Conservation (phyloP, 306 rosid genomes). For the Vachellia collinsii region DNA sequence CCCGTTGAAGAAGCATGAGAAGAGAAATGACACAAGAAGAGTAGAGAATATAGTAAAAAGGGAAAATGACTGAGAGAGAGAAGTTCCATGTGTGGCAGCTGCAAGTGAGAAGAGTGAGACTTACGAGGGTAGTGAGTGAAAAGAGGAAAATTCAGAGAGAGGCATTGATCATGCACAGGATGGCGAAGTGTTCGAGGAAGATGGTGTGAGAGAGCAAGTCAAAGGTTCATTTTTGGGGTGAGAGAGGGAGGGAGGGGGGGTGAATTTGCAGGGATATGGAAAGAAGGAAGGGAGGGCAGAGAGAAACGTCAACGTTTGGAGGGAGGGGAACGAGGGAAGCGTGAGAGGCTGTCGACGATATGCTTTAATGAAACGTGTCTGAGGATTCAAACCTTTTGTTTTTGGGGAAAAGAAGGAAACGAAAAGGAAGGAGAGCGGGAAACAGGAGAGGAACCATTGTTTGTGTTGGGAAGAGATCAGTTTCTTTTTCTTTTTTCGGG, state of each 20-base stretch:
- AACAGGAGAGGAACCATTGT: too few relatives aligned
- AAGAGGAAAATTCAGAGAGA: not conserved
- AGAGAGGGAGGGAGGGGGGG: not conserved
- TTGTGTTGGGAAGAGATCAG: too few relatives aligned
- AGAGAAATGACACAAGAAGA: constrained; percentile 11
- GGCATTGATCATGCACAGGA: constrained; percentile 35
- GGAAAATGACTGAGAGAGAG: constrained; percentile 4
- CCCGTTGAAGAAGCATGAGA: constrained; percentile 29
- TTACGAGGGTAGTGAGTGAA: not conserved
- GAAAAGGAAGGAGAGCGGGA: not conserved
- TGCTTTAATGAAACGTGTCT: not conserved
- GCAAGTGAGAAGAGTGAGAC: not conserved
- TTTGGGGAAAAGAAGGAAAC: too few relatives aligned
- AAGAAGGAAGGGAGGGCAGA: too few relatives aligned
- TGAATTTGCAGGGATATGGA: not conserved
- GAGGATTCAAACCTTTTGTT: not conserved
- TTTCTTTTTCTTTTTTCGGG: too few relatives aligned
- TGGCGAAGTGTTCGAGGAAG: constrained; percentile 24
- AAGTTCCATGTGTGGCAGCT: constrained; percentile 36
- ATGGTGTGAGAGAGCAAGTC: not conserved
- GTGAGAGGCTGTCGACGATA: constrained; percentile 35
- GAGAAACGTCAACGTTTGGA: not conserved
- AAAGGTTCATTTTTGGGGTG: constrained; percentile 3
- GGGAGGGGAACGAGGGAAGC: constrained; percentile 17
- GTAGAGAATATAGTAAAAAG: not conserved